A percentile compares a stretch with the other conserved stretches of the same genome.
These are phyloP conservation scores for Macrolepiota fuliginosa DNA, from an alignment of 768 basidiomycete species.

Conservation along the genomic window DNA sequence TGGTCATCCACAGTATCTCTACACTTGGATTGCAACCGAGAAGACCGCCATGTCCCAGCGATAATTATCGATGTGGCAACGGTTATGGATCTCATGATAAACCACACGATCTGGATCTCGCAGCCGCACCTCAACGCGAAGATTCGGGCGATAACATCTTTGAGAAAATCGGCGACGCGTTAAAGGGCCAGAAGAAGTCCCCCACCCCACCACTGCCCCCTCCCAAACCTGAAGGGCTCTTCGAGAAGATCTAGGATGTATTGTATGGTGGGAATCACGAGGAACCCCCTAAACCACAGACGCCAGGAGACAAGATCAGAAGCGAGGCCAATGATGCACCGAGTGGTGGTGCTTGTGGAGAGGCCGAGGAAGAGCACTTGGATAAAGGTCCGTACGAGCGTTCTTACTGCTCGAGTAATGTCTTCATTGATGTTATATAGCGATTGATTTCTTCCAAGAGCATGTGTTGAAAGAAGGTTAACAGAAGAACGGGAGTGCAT, in stretches of 20 bases:
- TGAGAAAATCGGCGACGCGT: constrained; percentile 13
- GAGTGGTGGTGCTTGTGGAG: constrained; percentile 22
- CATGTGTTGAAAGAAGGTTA: constrained; percentile 34
- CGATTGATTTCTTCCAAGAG: constrained; percentile 40
- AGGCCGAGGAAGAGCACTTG: constrained; percentile 23
- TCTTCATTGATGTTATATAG: constrained; percentile 17
- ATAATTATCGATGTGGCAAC: constrained; percentile 75
- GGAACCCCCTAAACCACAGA: constrained; percentile 15
- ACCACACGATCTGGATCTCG: not conserved
- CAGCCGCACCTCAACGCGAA: constrained; percentile 7
- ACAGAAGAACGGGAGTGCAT: constrained; percentile 34
- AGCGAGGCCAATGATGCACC: constrained; percentile 20
- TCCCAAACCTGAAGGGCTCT: constrained; percentile 10
- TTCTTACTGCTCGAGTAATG: not conserved
- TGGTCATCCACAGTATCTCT: constrained; percentile 71
- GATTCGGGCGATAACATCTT: constrained; percentile 15
- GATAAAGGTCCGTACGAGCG: constrained; percentile 29
- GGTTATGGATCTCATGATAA: constrained; percentile 12
- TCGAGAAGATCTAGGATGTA: constrained; percentile 13
- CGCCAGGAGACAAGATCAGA: constrained; percentile 9
- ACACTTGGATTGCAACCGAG: constrained; percentile 66
- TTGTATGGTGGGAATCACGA: constrained; percentile 13
- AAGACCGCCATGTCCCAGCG: constrained; percentile 74
- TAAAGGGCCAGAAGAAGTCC: constrained; percentile 8
- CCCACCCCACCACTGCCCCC: constrained; percentile 15